phyloP scores from a whole-genome alignment of 1,139 yeast species.

The Candida sp. region DNA sequence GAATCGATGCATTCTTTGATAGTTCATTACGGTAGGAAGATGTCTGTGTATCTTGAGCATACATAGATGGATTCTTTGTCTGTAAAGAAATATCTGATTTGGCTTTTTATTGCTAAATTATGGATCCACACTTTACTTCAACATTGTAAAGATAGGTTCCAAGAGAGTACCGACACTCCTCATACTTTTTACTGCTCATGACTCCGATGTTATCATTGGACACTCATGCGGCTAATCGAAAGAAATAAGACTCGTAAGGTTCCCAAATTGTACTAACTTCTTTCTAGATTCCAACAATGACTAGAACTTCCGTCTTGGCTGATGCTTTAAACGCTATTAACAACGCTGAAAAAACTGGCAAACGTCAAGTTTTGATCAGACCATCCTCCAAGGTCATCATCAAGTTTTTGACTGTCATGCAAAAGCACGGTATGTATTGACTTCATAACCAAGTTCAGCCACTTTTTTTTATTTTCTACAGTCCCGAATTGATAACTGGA shows the following conservation, averaged over 20 bases:
- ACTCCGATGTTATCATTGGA: conserved; percentile 33
- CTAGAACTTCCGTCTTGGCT: conserved; percentile 98
- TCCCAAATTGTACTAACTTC: conserved; percentile 13
- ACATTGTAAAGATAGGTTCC: conserved; percentile 9
- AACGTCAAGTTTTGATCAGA: conserved; percentile 98
- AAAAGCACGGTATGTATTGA: conserved; percentile 63
- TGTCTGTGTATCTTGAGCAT: conserved; percentile 2
- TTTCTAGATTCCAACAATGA: conserved; percentile 55
- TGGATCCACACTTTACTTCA: conserved; percentile 17
- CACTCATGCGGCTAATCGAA: conserved; percentile 38
- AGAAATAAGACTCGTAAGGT: conserved; percentile 3
- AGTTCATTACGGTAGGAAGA: conserved; percentile 6
- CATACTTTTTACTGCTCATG: conserved; percentile 30
- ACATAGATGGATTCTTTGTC: conserved; percentile 1
- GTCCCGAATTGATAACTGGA: conserved; percentile 97
- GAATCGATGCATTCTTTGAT: conserved; percentile 14
- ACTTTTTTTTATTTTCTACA: conserved; percentile 4
- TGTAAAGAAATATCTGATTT: conserved; percentile 4
- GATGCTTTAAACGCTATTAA: conserved; percentile 98
- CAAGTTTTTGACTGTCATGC: conserved; percentile 97
- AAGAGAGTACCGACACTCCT: conserved; percentile 34
- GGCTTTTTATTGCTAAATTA: background rate
- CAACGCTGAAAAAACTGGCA: conserved; percentile 99
- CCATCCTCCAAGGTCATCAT: conserved; percentile 99
- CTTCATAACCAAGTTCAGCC: background rate